Conservation (phyloP, 768 basidiomycete species). For the Termitomyces sp. region DNA sequence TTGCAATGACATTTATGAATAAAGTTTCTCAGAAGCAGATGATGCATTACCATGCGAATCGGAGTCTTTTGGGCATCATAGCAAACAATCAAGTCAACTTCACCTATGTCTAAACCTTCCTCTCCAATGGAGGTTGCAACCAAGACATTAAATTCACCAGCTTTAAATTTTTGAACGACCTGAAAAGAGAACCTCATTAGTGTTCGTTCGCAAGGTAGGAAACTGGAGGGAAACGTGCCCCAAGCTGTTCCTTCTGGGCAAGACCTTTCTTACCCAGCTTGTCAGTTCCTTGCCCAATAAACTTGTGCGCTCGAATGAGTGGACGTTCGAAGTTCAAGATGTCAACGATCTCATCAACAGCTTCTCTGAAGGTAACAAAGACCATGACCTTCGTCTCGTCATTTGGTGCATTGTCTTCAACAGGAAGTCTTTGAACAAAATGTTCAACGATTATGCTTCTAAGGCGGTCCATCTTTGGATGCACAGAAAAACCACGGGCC, state of each 20-base stretch:
- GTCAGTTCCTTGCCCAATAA: constrained; percentile 88
- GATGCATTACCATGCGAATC: constrained; percentile 76
- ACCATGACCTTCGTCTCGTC: constrained; percentile 82
- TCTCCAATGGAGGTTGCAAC: constrained; percentile 97
- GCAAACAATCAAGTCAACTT: constrained; percentile 92
- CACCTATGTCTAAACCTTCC: constrained; percentile 97
- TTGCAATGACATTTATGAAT: neutral
- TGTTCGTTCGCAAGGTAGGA: neutral
- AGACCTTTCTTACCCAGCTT: constrained; percentile 85
- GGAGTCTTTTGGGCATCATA: constrained; percentile 97
- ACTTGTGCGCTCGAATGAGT: constrained; percentile 74
- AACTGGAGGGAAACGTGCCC: constrained; percentile 41
- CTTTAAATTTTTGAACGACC: constrained; percentile 86
- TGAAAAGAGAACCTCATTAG: constrained; percentile 24
- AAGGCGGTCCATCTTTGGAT: constrained; percentile 92
- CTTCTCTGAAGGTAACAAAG: constrained; percentile 86
- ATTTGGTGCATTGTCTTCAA: constrained; percentile 27
- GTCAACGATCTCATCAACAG: constrained; percentile 87
- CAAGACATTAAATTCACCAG: constrained; percentile 83
- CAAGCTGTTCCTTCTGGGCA: constrained; percentile 86
- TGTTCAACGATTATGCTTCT: constrained; percentile 72
- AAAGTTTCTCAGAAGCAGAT: neutral
- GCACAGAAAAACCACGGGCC: constrained; percentile 51
- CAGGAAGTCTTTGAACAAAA: constrained; percentile 55
- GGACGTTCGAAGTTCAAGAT: constrained; percentile 72